Evolutionary conservation across 805 yeast genomes (phyloP), one percentile per base, ranked within the genome.

Genomic region (Candida hungchunana): DNA sequence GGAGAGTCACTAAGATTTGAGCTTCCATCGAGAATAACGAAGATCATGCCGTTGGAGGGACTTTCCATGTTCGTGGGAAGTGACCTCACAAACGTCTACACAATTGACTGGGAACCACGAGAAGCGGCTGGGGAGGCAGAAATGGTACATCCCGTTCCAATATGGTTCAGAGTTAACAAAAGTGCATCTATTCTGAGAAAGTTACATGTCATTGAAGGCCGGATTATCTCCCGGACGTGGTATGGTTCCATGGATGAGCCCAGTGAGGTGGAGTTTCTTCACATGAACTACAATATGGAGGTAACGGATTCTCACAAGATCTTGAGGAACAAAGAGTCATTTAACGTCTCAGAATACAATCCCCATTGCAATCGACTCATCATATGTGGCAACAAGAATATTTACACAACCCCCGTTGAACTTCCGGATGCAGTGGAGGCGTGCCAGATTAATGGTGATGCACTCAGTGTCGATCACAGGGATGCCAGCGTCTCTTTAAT

Each of bases 201-300:
- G 4, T 17, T 38, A 13, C 33, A 30, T 2, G 4, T 31, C 3
- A 17, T 17, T 9, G 26, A 32, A 7, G 23, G 25, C 18, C 22
- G 12, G 9, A 12, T 36, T 9, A 5, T 38, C 1, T 16, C 41
- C 4, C 36, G 53, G 20, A 40, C 52, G 8, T 52, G 55, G 55
- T 37, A 33, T 27, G 56, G 55, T 0, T 31, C 39, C 2, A 29
- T 44, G 30, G 46, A 50, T 34, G 50, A 47, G 13, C 50, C 51
- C 1, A 50, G 55, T 34, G 39, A 42, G 17, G 18, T 47, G 12
- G 46, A 34, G 18, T 0, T 38, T 8, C 26, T 25, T 13, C 20
- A 16, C 1, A 21, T 32, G 14, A 35, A 40, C 26, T 35, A 39
- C 7, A 19, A 31, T 19, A 20, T 39, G 12, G 43, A 43, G 18